phyloP scores from a whole-genome alignment of 208 protist genomes.

The Naegleria lovaniensis region DNA sequence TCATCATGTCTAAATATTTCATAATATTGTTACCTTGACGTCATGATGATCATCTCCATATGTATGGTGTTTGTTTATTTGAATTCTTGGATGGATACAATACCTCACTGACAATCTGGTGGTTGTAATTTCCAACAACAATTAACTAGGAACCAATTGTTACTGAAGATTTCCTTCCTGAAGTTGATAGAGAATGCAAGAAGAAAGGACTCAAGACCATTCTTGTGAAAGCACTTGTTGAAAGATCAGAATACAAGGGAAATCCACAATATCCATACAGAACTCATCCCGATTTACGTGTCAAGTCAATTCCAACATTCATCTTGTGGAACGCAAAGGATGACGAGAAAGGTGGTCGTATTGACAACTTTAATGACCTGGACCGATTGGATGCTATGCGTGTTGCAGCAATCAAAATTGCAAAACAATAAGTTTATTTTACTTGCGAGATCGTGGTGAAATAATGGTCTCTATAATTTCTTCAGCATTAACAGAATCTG shows the following conservation, averaged over 20 bases:
- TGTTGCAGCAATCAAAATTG: not conserved
- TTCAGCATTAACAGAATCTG: not conserved
- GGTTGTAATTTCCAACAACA: no score
- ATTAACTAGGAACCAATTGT: not conserved
- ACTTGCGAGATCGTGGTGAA: not conserved
- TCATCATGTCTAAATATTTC: not conserved
- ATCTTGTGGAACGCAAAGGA: constrained; percentile 49
- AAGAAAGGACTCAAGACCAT: constrained; percentile 46
- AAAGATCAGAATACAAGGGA: constrained; percentile 56
- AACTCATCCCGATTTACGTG: constrained; percentile 50
- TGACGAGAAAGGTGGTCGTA: constrained; percentile 2
- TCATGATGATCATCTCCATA: not conserved
- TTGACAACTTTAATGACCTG: not conserved
- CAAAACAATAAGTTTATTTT: not conserved
- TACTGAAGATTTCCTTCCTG: constrained; percentile 40
- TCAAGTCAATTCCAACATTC: constrained; percentile 51
- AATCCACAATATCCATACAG: constrained; percentile 61
- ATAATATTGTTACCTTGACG: not conserved
- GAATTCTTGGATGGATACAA: not conserved
- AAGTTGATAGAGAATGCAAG: constrained; percentile 43
- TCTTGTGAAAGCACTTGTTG: constrained; percentile 57
- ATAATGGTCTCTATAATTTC: not conserved
- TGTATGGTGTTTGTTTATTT: not conserved
- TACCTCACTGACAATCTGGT: no score
- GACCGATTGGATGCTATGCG: not conserved